phyloP scores from a whole-genome alignment of 2,329 filamentous ascomycete genomes.

The Trichophyton verrucosum region DNA sequence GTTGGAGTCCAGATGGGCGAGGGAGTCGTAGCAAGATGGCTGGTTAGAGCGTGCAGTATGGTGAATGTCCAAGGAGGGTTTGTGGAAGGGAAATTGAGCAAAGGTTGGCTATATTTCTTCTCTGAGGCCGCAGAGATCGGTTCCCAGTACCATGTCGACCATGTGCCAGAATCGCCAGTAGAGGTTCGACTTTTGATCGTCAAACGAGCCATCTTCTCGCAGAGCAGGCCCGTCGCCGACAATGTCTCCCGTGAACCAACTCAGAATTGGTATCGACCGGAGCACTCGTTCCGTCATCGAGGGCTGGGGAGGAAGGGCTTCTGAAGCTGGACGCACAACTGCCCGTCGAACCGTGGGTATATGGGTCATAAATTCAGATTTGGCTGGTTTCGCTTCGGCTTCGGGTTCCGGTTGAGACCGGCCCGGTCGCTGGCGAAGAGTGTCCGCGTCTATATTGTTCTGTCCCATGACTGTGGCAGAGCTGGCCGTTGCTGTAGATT shows the following conservation, averaged over 20 bases:
- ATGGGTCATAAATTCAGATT: constrained; percentile 39
- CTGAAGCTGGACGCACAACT: constrained; percentile 54
- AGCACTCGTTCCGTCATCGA: constrained; percentile 52
- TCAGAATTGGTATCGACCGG: constrained; percentile 54
- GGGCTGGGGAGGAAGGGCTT: constrained; percentile 58
- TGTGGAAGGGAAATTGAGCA: neutral
- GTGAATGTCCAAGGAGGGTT: neutral
- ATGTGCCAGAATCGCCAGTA: constrained; percentile 51
- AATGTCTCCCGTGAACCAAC: constrained; percentile 53
- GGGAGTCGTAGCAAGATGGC: neutral
- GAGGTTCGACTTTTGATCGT: constrained; percentile 52
- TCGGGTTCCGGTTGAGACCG: constrained; percentile 15
- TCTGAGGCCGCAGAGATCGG: constrained; percentile 49
- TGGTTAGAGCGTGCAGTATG: neutral
- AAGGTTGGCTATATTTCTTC: constrained; percentile 31
- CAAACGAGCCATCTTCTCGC: constrained; percentile 43
- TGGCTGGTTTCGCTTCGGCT: constrained; percentile 20
- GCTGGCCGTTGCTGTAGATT: constrained; percentile 32
- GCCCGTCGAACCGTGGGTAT: constrained; percentile 56
- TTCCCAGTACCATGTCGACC: constrained; percentile 45
- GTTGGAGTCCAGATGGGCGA: neutral
- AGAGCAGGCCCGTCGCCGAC: constrained; percentile 36
- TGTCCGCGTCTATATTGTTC: constrained; percentile 12
- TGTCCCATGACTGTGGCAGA: constrained; percentile 26
- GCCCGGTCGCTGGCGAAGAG: constrained; percentile 21